Evolutionary conservation across 2,329 filamentous ascomycete species (phyloP).

Genomic region (Septoria petroselini): DNA sequence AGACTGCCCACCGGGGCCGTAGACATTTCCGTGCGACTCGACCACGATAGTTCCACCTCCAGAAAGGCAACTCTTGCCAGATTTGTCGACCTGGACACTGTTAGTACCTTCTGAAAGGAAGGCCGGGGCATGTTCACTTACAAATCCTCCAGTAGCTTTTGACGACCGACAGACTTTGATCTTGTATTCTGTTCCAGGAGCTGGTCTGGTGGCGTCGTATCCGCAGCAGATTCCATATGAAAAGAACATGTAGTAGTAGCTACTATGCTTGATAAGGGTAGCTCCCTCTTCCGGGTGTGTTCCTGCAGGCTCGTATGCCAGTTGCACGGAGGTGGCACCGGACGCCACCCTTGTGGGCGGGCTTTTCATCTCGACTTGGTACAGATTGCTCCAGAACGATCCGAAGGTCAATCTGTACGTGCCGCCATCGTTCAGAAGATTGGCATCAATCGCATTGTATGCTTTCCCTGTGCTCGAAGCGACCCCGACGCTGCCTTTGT

Average conservation of each 20-base stretch:
- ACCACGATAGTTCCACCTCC: conserved; percentile 62
- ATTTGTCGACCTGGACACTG: conserved; percentile 46
- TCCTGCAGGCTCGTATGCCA: conserved; percentile 54
- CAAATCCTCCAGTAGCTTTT: conserved; percentile 54
- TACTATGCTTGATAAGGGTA: conserved; percentile 55
- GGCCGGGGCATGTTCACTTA: conserved; percentile 27
- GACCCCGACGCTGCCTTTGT: conserved; percentile 59
- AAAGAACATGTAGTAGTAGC: conserved; percentile 65
- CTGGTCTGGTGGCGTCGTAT: conserved; percentile 53
- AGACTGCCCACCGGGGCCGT: conserved; percentile 65
- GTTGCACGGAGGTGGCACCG: conserved; percentile 42
- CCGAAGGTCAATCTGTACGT: conserved; percentile 60
- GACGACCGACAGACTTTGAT: conserved; percentile 62
- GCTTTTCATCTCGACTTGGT: conserved; percentile 53
- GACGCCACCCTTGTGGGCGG: conserved; percentile 33
- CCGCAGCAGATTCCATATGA: conserved; percentile 60
- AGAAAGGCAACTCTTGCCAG: conserved; percentile 52
- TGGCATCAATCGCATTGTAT: conserved; percentile 55
- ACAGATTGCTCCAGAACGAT: conserved; percentile 66
- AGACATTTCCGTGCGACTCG: conserved; percentile 58
- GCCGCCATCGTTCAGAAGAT: conserved; percentile 43
- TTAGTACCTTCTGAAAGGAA: background rate
- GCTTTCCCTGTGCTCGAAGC: conserved; percentile 38
- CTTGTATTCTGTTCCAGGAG: conserved; percentile 61
- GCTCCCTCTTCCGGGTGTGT: conserved; percentile 56